Conservation (phyloP, 2,329 filamentous ascomycete species). For the Trichoderma atroviride region DNA sequence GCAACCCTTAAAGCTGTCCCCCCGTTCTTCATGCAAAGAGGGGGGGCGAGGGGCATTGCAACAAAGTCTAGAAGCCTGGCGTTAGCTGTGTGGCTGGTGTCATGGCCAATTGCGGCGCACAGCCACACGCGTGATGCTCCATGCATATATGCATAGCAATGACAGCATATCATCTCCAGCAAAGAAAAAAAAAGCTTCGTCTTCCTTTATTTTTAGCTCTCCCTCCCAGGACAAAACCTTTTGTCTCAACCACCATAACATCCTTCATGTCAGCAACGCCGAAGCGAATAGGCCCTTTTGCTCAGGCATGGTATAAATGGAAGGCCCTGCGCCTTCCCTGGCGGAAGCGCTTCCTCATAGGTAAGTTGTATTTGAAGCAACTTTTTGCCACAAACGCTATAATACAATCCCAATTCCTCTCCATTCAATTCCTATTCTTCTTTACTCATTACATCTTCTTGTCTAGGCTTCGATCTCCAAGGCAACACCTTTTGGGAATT, state of each 20-base stretch:
- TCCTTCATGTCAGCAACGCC: conserved; percentile 38
- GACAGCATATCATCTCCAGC: background rate
- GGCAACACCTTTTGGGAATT: conserved; percentile 74
- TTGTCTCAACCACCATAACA: conserved; percentile 5
- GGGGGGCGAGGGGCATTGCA: background rate
- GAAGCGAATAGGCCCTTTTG: conserved; percentile 42
- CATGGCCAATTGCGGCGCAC: background rate
- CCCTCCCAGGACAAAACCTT: background rate
- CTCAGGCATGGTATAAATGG: conserved; percentile 61
- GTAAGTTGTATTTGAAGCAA: conserved; percentile 42
- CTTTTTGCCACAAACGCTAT: background rate
- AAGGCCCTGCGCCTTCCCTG: conserved; percentile 64
- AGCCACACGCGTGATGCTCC: background rate
- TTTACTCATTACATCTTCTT: too few relatives aligned
- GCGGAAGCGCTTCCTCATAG: conserved; percentile 64
- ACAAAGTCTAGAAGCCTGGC: too few relatives aligned
- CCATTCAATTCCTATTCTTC: background rate
- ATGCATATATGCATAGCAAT: background rate
- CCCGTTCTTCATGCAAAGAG: background rate
- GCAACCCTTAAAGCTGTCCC: background rate
- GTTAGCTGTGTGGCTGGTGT: background rate
- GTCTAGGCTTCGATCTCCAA: conserved; percentile 62
- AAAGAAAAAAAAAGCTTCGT: background rate
- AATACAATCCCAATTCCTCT: background rate
- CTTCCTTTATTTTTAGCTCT: background rate